Evolutionary conservation across 2,329 filamentous ascomycete species (phyloP).

Genomic region (Cercospora citrullina): DNA sequence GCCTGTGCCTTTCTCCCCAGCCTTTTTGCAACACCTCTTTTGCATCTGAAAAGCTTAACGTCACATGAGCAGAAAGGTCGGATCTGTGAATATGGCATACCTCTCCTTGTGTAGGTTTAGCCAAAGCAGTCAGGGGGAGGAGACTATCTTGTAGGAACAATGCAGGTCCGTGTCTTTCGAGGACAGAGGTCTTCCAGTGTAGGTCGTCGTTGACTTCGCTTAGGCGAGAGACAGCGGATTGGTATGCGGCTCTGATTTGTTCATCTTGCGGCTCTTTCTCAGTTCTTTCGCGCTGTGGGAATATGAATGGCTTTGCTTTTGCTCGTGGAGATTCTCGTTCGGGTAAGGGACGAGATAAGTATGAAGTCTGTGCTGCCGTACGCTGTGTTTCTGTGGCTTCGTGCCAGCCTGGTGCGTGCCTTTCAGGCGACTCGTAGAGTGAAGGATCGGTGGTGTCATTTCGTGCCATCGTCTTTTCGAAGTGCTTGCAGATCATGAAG

Average conservation of each 20-base stretch:
- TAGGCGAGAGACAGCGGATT: slow-evolving; percentile 11
- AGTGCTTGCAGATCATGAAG: slow-evolving; percentile 12
- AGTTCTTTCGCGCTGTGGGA: slow-evolving; percentile 13
- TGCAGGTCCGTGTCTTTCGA: slow-evolving; percentile 19
- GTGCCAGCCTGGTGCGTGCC: slow-evolving; percentile 6
- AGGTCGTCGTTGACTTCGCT: background rate
- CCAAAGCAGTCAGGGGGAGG: slow-evolving; percentile 4
- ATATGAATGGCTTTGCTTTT: slow-evolving; percentile 9
- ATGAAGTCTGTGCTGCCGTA: slow-evolving; percentile 7
- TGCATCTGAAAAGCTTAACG: slow-evolving; percentile 20
- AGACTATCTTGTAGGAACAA: slow-evolving; percentile 12
- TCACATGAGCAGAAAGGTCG: slow-evolving; percentile 20
- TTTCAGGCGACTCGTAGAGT: slow-evolving; percentile 8
- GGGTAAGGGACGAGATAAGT: background rate
- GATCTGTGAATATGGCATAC: slow-evolving; percentile 21
- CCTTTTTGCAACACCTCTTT: slow-evolving; percentile 19
- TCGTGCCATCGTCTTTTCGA: slow-evolving; percentile 4
- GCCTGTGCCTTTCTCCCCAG: slow-evolving; percentile 22
- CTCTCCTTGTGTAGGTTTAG: slow-evolving; percentile 8
- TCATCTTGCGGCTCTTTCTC: slow-evolving; percentile 6
- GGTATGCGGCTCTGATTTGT: slow-evolving; percentile 4
- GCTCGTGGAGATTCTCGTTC: slow-evolving; percentile 7
- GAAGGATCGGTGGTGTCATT: slow-evolving; percentile 7
- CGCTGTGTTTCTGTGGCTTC: slow-evolving; percentile 10
- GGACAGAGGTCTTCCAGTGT: slow-evolving; percentile 15